Base-by-base conservation (phyloP, 73 alveolate species). In the Paramecium bursaria region DNA sequence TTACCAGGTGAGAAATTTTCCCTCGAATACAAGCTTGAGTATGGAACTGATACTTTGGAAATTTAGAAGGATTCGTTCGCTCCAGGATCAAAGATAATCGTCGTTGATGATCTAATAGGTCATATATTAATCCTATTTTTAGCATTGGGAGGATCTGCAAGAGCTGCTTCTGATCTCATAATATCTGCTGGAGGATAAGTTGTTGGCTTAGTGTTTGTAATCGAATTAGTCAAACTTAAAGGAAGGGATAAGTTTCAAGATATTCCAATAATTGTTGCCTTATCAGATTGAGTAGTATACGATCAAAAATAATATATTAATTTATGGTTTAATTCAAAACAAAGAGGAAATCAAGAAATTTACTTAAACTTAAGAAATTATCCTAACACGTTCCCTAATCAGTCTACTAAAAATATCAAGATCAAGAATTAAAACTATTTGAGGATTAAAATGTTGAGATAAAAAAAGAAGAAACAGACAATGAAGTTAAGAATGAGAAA, bases 61-160 rank as follows among this genome's bases (percentile, higher is more conserved):
- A 50, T 85, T 23, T 35, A 85, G 50, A 75, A 67, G 23, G 91
- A 85, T 74, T 76, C 87, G 17, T 48, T 85, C 27, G 44, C 86
- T 15, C 26, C 44, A 74, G 91, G 91, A 23, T 55, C 74, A 25
- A 85, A 46, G 33, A 75, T 85, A 73, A 44, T 85, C 17, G 73
- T 85, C 73, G 54, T 74, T 85, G 91, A 85, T 47, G 91, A 85
- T 85, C 46, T 85, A 31, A 35, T 74, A 51, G 82, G 82, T 67
- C 33, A 19, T 7, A 7, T 7, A 7, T 39, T 30, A 13, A 14
- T 21, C n/a, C 3, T 17, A 67, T 7, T 15, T 0, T 11, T 39
- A 52, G 91, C 91, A 13, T 73, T 88, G 19, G 91, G 91, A 22
- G 91, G 91, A 14, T 73, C 91, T 44, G 86, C 87, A 1, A 60